phyloP scores from a whole-genome alignment of 2,329 filamentous ascomycete genomes.

The Cercospora zeae-maydis region DNA sequence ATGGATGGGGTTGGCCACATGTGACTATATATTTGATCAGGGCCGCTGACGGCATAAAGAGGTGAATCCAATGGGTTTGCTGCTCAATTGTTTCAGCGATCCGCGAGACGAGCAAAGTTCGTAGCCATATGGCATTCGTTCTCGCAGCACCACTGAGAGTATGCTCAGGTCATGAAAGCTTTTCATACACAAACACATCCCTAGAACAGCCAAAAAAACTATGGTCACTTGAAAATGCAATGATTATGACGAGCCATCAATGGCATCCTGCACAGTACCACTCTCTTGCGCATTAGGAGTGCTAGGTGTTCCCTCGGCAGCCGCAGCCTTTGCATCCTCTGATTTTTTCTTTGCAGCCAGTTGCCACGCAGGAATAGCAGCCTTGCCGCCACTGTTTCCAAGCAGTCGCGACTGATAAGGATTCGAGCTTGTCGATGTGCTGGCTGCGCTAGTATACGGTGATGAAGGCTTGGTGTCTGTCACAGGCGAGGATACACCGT shows the following conservation, averaged over 20 bases:
- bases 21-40: too few species aligned
- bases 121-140: neutral
- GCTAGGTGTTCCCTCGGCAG: slow-evolving; percentile 14
- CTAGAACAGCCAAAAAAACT: neutral
- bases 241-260: slow-evolving; percentile 11
- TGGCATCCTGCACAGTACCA: slow-evolving; percentile 24
- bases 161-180: neutral
- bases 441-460: slow-evolving; percentile 23
- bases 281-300: slow-evolving; percentile 24
- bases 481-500: slow-evolving; percentile 8
- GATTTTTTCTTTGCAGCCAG: slow-evolving; percentile 49
- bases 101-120: neutral
- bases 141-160: neutral
- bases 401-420: slow-evolving; percentile 29
- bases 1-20: too few species aligned
- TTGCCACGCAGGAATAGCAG: slow-evolving; percentile 54
- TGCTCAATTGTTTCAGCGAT: too few species aligned
- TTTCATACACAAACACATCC: slow-evolving; percentile 6
- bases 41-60: too few species aligned
- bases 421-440: slow-evolving; percentile 19
- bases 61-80: too few species aligned
- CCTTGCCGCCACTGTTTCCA: slow-evolving; percentile 30
- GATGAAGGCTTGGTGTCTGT: slow-evolving; percentile 18
- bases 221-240: neutral
- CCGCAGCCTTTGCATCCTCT: slow-evolving; percentile 45